Percentiles rank a stretch among this genome's conserved stretches.
These are phyloP conservation scores for Protomyces inundatus DNA, from an alignment of 1,139 yeast species.

Conservation along the genomic window DNA sequence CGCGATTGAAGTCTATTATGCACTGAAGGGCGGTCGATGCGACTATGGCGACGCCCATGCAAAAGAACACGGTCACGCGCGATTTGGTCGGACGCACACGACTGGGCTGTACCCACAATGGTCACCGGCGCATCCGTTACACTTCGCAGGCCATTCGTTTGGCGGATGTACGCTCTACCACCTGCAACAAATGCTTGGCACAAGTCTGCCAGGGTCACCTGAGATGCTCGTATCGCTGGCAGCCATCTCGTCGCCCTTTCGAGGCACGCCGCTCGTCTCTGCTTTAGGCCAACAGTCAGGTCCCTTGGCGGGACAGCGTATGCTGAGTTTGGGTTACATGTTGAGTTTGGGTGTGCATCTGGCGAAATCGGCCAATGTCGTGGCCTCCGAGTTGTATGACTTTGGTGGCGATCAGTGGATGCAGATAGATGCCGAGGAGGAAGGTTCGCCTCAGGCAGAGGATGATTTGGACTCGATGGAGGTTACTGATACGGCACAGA, in stretches of 20 bases:
- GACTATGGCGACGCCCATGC: constrained; percentile 19
- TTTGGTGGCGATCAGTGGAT: constrained; percentile 11
- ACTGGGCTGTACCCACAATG: constrained; percentile 14
- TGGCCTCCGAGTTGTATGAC: constrained; percentile 10
- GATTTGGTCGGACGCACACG: constrained; percentile 11
- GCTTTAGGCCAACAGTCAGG: constrained; percentile 14
- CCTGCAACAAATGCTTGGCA: constrained; percentile 9
- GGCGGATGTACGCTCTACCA: constrained; percentile 15
- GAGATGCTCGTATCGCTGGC: constrained; percentile 10
- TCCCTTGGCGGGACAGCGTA: constrained; percentile 19
- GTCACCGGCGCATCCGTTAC: constrained; percentile 19
- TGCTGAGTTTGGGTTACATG: constrained; percentile 14
- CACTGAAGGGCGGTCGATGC: constrained; percentile 20
- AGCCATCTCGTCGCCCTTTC: constrained; percentile 15
- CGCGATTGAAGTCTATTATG: constrained; percentile 18
- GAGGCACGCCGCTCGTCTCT: constrained; percentile 16
- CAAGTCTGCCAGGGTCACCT: constrained; percentile 12
- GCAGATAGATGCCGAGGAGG: neutral
- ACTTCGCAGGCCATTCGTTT: constrained; percentile 21
- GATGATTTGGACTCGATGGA: neutral
- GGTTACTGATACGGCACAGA: neutral
- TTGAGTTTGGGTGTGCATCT: constrained; percentile 19
- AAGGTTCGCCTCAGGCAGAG: neutral
- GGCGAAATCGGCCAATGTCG: constrained; percentile 17
- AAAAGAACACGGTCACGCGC: constrained; percentile 8